Percentiles rank a stretch among this genome's conserved stretches.
phyloP scores from a whole-genome alignment of 1,284 basidiomycete genomes.

The Cutaneotrichosporon cavernicola region DNA sequence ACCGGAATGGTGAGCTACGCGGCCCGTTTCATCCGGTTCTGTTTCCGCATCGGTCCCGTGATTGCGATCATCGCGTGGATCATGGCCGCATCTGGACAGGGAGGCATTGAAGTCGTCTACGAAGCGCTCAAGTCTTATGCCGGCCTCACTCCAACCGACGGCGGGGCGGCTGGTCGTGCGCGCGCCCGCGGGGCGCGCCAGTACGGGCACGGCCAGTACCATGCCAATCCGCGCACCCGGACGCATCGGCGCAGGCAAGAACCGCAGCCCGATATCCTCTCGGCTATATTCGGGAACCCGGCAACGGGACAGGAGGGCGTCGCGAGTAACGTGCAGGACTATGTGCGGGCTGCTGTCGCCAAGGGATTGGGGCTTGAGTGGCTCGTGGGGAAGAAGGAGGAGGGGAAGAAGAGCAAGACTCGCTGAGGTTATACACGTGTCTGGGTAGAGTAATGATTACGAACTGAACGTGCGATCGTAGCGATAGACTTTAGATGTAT shows the following conservation, averaged over 20 bases:
- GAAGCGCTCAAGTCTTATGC: constrained; percentile 41
- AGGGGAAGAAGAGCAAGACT: background rate
- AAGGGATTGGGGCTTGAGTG: constrained; percentile 43
- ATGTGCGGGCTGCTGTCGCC: constrained; percentile 38
- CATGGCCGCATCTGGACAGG: constrained; percentile 48
- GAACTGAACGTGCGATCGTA: background rate
- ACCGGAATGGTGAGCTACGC: constrained; percentile 39
- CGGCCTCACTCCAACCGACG: constrained; percentile 24
- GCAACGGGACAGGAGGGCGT: constrained; percentile 27
- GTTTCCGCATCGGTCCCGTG: constrained; percentile 41
- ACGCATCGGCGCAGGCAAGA: constrained; percentile 8
- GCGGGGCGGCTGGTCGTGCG: background rate
- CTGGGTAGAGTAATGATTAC: background rate
- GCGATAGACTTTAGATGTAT: background rate
- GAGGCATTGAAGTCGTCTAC: constrained; percentile 41
- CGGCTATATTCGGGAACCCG: constrained; percentile 17
- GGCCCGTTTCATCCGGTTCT: constrained; percentile 45
- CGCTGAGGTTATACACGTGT: background rate
- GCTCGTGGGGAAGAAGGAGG: constrained; percentile 27
- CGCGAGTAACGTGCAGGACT: constrained; percentile 37
- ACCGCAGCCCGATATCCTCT: constrained; percentile 16
- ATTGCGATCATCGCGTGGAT: constrained; percentile 44
- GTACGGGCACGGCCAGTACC: background rate
- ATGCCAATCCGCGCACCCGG: constrained; percentile 13
- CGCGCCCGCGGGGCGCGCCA: background rate